Evolutionary conservation across 768 basidiomycete genomes (phyloP), one percentile per base, ranked within the genome.

Genomic region (Clathrus columnatus): DNA sequence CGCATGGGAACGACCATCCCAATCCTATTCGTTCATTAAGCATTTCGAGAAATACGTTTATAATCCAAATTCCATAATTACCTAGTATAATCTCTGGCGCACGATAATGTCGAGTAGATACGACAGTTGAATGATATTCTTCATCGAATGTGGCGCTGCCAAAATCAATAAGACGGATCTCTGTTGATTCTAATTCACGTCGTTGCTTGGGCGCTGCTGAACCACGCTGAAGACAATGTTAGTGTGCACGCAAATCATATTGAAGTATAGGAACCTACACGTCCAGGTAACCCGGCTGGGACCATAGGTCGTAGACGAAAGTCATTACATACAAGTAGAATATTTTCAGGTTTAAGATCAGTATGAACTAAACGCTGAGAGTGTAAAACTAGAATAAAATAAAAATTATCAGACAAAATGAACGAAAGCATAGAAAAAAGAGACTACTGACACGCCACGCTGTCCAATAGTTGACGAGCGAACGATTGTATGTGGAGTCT

Each of bases 21-120:
- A 97, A 79, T 54, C 92, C 95, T 98, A 65, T 49, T 58, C 59
- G n/a, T 36, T 4, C 56, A 49, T 44, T 48, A 51, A 4, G 57
- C 61, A 63, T 51, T 64, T 57, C 48, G 53, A 44, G 26, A 43
- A 56, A 42, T 26, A 29, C 60, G 32, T 53, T 41, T 43, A 59
- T 1, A 24, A 10, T 32, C 28, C 26, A 59, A 26, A 43, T 24
- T n/a, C 21, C 26, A 52, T n/a, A 70, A 82, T 59, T 59, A 95
- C 95, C 92, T 51, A 98, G 79, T 59, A 99, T 99, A 68, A 99
- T 98, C 75, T 99, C 96, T 3, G 96, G 96, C 10, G 96, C 96
- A 58, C 96, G 88, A 65, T 99, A 99, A 72, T 99, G 96, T 52
- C 96, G 83, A 11, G 96, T 99, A 30, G 88, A 95, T 51, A 99